Conservation (phyloP, 768 basidiomycete genomes). For the Mycena galopus region DNA sequence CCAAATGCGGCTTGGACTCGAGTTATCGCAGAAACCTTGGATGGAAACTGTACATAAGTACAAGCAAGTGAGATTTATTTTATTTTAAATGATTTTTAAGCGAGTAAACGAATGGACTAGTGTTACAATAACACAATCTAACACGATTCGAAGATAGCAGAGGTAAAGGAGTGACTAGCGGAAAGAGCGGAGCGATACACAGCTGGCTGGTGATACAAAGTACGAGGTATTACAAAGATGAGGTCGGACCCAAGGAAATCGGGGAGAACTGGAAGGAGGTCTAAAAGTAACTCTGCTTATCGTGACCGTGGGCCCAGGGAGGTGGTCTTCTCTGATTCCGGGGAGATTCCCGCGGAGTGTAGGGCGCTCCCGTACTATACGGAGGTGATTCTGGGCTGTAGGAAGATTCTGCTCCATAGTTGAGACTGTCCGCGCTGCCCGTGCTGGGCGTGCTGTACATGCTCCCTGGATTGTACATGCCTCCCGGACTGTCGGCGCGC, state of each 20-base stretch:
- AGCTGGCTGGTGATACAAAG: background rate
- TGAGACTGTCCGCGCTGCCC: background rate
- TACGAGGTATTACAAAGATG: background rate
- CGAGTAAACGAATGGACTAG: too few species aligned
- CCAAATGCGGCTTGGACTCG: too few species aligned
- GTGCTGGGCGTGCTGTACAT: background rate
- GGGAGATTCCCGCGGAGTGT: background rate
- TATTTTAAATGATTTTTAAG: too few species aligned
- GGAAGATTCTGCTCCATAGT: background rate
- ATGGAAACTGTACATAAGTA: too few species aligned
- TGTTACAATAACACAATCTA: too few species aligned
- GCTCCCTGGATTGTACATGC: background rate
- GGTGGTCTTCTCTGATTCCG: background rate
- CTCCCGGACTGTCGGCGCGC: background rate
- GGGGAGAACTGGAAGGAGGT: background rate
- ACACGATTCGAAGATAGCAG: background rate
- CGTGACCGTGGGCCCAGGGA: slow-evolving; percentile 2
- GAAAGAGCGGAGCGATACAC: background rate
- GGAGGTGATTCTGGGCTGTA: background rate
- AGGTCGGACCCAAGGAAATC: background rate
- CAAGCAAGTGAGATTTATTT: too few species aligned
- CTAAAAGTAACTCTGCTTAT: slow-evolving; percentile 11
- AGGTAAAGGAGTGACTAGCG: background rate
- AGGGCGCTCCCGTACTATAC: background rate
- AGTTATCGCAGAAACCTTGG: too few species aligned